These are phyloP conservation scores for Yamadazyma phyllophila DNA, from an alignment of 805 yeast species.

Conservation along the genomic window DNA sequence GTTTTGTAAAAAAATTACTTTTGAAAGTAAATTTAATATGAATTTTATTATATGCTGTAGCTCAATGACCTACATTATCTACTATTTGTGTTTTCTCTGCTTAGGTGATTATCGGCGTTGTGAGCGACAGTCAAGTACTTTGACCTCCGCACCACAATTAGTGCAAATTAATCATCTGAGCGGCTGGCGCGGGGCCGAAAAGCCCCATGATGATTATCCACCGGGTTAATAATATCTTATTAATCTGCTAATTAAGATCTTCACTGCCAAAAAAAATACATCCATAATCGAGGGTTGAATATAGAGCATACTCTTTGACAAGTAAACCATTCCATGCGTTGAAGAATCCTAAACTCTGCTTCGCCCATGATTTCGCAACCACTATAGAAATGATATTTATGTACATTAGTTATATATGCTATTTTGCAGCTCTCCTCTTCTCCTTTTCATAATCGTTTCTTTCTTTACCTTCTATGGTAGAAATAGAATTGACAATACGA, in stretches of 20 bases:
- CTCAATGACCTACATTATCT: not conserved
- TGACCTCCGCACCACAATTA: not conserved
- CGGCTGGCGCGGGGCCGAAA: not conserved
- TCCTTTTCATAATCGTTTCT: constrained; percentile 90
- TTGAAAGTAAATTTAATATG: constrained; percentile 3
- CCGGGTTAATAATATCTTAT: no score
- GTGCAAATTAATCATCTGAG: not conserved
- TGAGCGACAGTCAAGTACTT: not conserved
- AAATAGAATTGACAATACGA: constrained; percentile 77
- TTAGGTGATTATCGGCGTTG: not conserved
- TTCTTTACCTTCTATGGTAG: constrained; percentile 93
- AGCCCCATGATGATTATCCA: no score
- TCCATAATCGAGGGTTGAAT: not conserved
- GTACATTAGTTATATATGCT: not conserved
- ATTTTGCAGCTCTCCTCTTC: constrained; percentile 47
- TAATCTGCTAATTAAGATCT: no score
- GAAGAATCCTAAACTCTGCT: not conserved
- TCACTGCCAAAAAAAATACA: no score
- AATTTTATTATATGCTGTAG: not conserved
- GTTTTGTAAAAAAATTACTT: constrained; percentile 7
- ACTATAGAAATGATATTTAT: not conserved
- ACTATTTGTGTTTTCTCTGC: not conserved
- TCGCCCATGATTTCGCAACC: not conserved
- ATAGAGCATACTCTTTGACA: not conserved
- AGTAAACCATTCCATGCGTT: not conserved